Base-by-base conservation (phyloP, 495 filamentous ascomycete species). In the Daldinia childiae region DNA sequence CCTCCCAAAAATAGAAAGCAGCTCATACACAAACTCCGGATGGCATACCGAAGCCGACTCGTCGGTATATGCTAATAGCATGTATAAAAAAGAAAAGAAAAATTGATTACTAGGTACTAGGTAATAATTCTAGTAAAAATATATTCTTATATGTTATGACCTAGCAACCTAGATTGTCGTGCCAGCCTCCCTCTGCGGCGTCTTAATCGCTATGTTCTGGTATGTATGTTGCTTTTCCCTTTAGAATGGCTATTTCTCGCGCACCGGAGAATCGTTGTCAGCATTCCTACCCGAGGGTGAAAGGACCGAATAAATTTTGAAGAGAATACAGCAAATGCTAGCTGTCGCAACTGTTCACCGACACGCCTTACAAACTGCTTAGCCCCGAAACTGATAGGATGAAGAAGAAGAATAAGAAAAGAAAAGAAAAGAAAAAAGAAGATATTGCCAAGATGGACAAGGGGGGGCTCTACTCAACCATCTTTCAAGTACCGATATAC, bases 221-320 rank as follows among this genome's bases (percentile, higher is more conserved):
- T 48, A 72, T 68, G 60, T 48, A 72, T 68, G 59, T 62, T 72
- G 48, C 43, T 68, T 64, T 61, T 60, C 54, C 57, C 17, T 54
- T 14, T 24, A 57, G 15, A 41, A 57, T 45, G 12, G 43, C 21
- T 55, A 63, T 64, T 57, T 60, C 36, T 24, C 26, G 11, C 60
- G 41, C 17, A 58, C 15, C 32, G 27, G 59, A 56, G 29, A 64
- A 43, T 61, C 27, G 19, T 65, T 24, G 50, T 51, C 36, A 45
- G 58, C 71, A 73, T 73, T 73, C 71, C 71, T 62, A 8, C 7
- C 21, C 26, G 32, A 38, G 41, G 38, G 17, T 45, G 71, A 69
- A 73, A 66, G 62, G 65, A 54, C 65, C 71, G 57, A 66, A 66
- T 69, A 54, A 27, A 6, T 34, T 15, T 45, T 32, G n/a, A 51